phyloP scores from a whole-genome alignment of 176 grass and related monocot genomes.

The Oryza australiensis region DNA sequence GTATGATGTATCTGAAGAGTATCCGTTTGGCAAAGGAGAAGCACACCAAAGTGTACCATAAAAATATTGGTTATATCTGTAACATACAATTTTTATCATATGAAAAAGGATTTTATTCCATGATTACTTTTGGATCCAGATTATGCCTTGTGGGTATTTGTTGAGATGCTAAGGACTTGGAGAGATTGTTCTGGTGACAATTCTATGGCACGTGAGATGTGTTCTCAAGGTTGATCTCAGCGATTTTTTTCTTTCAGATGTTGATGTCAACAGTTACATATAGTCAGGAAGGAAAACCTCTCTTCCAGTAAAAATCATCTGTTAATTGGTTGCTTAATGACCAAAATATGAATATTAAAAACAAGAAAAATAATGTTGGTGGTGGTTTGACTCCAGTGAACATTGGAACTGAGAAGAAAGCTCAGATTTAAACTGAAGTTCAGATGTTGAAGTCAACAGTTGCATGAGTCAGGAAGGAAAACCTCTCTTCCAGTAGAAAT shows the following conservation, averaged over 20 bases:
- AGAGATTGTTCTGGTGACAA: conserved; percentile 1
- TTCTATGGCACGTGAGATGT: not conserved
- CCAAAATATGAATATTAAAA: not conserved
- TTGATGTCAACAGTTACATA: not conserved
- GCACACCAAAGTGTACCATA: conserved; percentile 18
- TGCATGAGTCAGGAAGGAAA: not conserved
- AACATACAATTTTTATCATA: conserved; percentile 3
- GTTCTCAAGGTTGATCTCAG: not conserved
- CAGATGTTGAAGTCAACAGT: not conserved
- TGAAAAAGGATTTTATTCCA: conserved; percentile 7
- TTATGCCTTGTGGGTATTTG: not conserved
- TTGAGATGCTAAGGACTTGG: not conserved
- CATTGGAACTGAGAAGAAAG: not conserved
- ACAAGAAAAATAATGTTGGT: not conserved
- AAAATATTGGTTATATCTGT: conserved; percentile 30
- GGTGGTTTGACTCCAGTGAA: not conserved
- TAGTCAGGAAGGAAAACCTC: not conserved
- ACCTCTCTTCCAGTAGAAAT: not conserved
- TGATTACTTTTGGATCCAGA: not conserved
- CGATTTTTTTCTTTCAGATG: too few relatives aligned
- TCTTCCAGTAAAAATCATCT: not conserved
- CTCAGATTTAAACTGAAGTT: not conserved
- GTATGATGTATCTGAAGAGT: not conserved
- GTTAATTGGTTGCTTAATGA: not conserved
- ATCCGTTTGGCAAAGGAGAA: not conserved